These are phyloP conservation scores for Brassica carinata DNA, from an alignment of 345 rosid genomes.

Conservation along the genomic window DNA sequence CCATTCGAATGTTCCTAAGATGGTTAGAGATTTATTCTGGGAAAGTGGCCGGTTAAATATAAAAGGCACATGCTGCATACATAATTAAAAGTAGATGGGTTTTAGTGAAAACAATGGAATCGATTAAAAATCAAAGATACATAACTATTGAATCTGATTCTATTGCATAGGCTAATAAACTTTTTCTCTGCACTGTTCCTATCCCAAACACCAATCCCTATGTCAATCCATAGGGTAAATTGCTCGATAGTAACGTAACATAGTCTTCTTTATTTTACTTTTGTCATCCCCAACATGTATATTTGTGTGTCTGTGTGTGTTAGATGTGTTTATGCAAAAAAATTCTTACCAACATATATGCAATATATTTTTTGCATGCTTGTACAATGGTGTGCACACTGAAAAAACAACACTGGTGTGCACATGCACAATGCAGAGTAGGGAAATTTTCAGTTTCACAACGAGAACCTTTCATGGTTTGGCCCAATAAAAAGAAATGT, in stretches of 20 bases:
- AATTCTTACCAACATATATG: not conserved
- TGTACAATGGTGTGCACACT: not conserved
- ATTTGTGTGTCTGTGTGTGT: not conserved
- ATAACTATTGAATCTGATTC: not conserved
- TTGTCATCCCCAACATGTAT: not conserved
- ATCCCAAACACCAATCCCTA: constrained; percentile 39
- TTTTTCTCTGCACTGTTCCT: constrained; percentile 35
- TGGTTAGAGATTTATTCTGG: not conserved
- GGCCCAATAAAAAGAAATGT: not conserved
- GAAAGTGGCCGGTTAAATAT: not conserved
- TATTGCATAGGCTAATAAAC: constrained; percentile 15
- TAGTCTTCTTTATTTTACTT: not conserved
- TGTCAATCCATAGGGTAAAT: constrained; percentile 29
- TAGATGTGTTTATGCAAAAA: not conserved
- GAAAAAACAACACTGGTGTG: not conserved
- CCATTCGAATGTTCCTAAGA: too few relatives aligned
- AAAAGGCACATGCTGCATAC: not conserved
- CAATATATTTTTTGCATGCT: not conserved
- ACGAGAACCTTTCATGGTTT: not conserved
- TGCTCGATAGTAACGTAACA: constrained; percentile 21
- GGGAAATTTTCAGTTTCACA: not conserved
- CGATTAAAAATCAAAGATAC: not conserved
- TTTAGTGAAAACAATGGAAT: not conserved
- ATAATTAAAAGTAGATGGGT: not conserved
- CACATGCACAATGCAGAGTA: not conserved